Percentiles rank a stretch among this genome's conserved stretches.
These are phyloP conservation scores for Cryphonectria japonica DNA, from an alignment of 2,329 filamentous ascomycete genomes.

Conservation along the genomic window DNA sequence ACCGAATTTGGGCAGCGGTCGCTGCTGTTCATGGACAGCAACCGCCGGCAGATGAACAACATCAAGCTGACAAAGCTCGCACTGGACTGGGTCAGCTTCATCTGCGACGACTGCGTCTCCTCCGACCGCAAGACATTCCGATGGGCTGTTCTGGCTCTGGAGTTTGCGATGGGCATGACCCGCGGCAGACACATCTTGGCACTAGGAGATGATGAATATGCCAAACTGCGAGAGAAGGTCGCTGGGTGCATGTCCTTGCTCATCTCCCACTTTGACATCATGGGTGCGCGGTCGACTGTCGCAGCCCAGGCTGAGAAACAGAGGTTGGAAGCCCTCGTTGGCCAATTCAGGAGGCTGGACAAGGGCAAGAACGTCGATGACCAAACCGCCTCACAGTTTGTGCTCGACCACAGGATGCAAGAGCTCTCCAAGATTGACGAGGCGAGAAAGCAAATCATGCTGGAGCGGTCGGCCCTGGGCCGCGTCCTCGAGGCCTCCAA, in stretches of 20 bases:
- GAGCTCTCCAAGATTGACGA: slow-evolving; percentile 79
- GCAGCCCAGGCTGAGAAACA: slow-evolving; percentile 94
- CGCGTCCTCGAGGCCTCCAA: slow-evolving; percentile 92
- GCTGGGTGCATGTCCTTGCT: slow-evolving; percentile 96
- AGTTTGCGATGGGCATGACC: slow-evolving; percentile 98
- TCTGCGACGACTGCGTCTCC: slow-evolving; percentile 94
- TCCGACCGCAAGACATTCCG: slow-evolving; percentile 95
- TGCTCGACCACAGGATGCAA: slow-evolving; percentile 75
- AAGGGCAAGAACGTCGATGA: slow-evolving; percentile 76
- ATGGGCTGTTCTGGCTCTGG: slow-evolving; percentile 93
- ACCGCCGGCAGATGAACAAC: slow-evolving; percentile 95
- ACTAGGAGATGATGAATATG: slow-evolving; percentile 86
- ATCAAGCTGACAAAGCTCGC: slow-evolving; percentile 91
- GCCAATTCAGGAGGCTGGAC: slow-evolving; percentile 77
- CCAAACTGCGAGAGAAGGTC: slow-evolving; percentile 81
- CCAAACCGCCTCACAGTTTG: slow-evolving; percentile 77
- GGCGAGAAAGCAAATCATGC: slow-evolving; percentile 74
- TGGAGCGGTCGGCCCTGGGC: slow-evolving; percentile 85
- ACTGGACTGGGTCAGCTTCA: slow-evolving; percentile 96
- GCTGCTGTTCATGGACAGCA: slow-evolving; percentile 92
- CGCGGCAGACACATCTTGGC: slow-evolving; percentile 90
- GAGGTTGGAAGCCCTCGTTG: slow-evolving; percentile 77
- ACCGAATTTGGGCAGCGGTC: slow-evolving; percentile 97
- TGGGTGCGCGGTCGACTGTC: slow-evolving; percentile 91
- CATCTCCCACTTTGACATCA: slow-evolving; percentile 98